These are phyloP conservation scores for Hevea brasiliensis DNA, from an alignment of 345 rosid species.

Conservation along the genomic window DNA sequence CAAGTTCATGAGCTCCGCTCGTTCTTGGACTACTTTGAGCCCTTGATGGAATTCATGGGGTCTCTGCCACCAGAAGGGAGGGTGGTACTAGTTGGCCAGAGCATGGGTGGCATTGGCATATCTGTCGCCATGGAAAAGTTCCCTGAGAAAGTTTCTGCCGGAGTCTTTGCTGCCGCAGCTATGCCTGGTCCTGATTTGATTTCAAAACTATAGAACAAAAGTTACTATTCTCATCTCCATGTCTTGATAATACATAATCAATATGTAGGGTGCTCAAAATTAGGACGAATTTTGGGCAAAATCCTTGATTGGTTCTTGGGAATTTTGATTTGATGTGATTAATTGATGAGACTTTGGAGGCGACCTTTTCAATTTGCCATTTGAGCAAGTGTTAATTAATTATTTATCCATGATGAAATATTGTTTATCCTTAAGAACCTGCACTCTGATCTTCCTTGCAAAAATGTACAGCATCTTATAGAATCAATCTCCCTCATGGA, in stretches of 20 bases:
- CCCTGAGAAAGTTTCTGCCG: slow-evolving; percentile 4
- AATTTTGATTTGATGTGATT: no score
- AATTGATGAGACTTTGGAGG: no score
- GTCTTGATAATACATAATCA: no score
- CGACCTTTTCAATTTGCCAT: not conserved
- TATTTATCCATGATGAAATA: no score
- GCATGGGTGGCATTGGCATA: not conserved
- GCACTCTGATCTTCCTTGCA: no score
- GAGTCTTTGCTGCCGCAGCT: not conserved
- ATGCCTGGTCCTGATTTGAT: no score
- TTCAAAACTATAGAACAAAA: not conserved
- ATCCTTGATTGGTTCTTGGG: not conserved
- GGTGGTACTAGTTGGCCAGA: not conserved
- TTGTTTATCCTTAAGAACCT: no score
- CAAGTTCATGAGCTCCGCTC: not conserved
- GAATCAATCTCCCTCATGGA: slow-evolving; percentile 30
- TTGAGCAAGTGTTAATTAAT: not conserved
- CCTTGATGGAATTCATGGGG: not conserved
- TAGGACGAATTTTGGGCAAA: not conserved
- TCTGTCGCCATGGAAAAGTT: slow-evolving; percentile 12
- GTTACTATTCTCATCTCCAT: no score
- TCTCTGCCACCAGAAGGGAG: not conserved
- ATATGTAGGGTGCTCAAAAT: no score
- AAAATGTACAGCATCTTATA: slow-evolving; percentile 5
- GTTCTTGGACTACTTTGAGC: not conserved